Conservation (phyloP, 2,329 filamentous ascomycete genomes). For the Scedosporium apiospermum region DNA sequence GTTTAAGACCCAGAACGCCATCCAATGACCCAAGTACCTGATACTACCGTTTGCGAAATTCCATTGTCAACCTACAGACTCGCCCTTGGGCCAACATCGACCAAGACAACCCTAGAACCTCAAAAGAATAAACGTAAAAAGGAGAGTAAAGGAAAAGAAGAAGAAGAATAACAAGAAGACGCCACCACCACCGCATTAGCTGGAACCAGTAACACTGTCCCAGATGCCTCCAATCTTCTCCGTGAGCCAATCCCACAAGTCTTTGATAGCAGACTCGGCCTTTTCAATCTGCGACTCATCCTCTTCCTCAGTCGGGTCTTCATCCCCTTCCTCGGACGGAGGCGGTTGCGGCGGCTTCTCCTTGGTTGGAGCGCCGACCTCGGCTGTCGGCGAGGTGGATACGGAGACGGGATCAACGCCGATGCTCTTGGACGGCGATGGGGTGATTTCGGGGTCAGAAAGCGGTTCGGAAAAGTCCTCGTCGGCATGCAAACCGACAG, state of each 20-base stretch:
- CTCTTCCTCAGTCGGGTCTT: constrained; percentile 6
- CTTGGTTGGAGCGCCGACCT: constrained; percentile 3
- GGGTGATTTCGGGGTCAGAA: constrained; percentile 35
- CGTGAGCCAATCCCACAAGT: constrained; percentile 42
- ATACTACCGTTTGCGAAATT: too few relatives aligned
- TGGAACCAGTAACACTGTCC: constrained; percentile 11
- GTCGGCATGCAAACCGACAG: constrained; percentile 51
- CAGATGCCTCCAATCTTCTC: constrained; percentile 36
- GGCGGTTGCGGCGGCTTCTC: background rate
- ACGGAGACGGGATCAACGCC: constrained; percentile 10
- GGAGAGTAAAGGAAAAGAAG: background rate
- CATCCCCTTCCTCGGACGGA: constrained; percentile 8
- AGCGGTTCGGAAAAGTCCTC: constrained; percentile 39
- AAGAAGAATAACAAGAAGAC: background rate
- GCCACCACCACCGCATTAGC: background rate
- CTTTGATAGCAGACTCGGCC: constrained; percentile 19
- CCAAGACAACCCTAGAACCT: too few relatives aligned
- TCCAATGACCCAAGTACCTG: too few relatives aligned
- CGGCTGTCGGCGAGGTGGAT: constrained; percentile 10
- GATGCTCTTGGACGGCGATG: background rate
- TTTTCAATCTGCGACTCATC: constrained; percentile 14
- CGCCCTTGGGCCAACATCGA: too few relatives aligned
- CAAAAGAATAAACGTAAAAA: too few relatives aligned
- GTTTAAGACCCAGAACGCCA: too few relatives aligned
- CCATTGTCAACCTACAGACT: too few relatives aligned